A percentile compares a stretch with the other conserved stretches of the same genome.
These are phyloP conservation scores for Macrolepiota albuminosa DNA, from an alignment of 768 basidiomycete genomes.

Conservation along the genomic window DNA sequence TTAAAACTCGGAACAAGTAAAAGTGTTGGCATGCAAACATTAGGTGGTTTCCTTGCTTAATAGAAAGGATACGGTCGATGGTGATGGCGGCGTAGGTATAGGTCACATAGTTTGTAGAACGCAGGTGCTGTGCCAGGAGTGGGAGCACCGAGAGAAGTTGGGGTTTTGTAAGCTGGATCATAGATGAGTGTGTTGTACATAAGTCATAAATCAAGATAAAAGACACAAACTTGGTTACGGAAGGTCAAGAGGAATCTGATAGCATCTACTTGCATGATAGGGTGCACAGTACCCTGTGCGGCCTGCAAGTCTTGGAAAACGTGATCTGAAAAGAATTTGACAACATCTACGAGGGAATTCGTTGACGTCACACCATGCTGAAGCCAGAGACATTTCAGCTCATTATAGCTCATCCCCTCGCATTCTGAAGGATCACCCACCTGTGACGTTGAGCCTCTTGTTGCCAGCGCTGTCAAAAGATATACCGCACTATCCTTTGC, in stretches of 20 bases:
- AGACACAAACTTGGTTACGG: constrained; percentile 75
- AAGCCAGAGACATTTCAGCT: not conserved
- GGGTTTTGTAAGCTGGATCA: constrained; percentile 75
- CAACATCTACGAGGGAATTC: constrained; percentile 88
- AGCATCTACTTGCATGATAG: constrained; percentile 92
- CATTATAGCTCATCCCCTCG: not conserved
- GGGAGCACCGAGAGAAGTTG: constrained; percentile 92
- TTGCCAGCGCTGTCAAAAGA: constrained; percentile 89
- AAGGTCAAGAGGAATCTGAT: constrained; percentile 94
- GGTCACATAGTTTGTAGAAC: constrained; percentile 82
- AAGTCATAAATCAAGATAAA: not conserved
- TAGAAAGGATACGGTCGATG: constrained; percentile 92
- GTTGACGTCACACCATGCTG: constrained; percentile 92
- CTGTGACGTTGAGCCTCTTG: constrained; percentile 81
- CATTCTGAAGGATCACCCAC: constrained; percentile 32
- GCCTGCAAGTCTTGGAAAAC: constrained; percentile 85
- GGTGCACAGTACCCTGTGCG: constrained; percentile 62
- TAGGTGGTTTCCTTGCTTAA: constrained; percentile 71
- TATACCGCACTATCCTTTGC: constrained; percentile 93
- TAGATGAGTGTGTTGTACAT: not conserved
- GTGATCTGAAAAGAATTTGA: constrained; percentile 92
- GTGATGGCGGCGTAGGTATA: constrained; percentile 97
- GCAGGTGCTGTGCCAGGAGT: constrained; percentile 75
- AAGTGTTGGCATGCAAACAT: constrained; percentile 47
- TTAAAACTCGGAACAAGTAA: not conserved